Percentiles rank a stretch among this genome's conserved stretches.
These are phyloP conservation scores for Cercospora nicotianae DNA, from an alignment of 2,329 filamentous ascomycete species.

Conservation along the genomic window DNA sequence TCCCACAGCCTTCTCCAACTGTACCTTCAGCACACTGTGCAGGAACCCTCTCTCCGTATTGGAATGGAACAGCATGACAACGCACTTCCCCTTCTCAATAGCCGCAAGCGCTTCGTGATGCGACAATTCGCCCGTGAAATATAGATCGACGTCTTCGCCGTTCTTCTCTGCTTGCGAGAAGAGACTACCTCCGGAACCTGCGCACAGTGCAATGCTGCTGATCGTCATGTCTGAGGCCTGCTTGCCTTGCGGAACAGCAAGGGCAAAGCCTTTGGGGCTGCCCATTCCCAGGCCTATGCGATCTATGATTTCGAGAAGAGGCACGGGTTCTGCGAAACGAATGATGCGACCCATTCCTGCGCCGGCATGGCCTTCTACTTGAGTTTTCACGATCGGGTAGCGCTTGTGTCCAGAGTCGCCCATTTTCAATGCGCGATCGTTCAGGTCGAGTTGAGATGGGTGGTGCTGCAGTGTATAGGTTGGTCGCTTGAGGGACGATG, in stretches of 20 bases:
- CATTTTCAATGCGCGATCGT: conserved; percentile 40
- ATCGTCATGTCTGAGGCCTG: conserved; percentile 59
- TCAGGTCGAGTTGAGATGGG: conserved; percentile 47
- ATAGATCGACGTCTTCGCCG: conserved; percentile 64
- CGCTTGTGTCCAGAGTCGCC: conserved; percentile 52
- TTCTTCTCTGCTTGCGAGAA: conserved; percentile 58
- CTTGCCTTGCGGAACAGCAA: conserved; percentile 63
- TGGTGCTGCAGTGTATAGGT: conserved; percentile 50
- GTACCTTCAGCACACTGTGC: conserved; percentile 65
- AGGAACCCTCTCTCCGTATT: conserved; percentile 90
- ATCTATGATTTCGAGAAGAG: conserved; percentile 59
- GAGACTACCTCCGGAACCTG: conserved; percentile 79
- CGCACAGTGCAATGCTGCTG: conserved; percentile 77
- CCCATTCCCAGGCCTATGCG: conserved; percentile 64
- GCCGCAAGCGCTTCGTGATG: conserved; percentile 90
- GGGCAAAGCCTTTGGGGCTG: conserved; percentile 63
- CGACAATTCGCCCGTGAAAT: conserved; percentile 89
- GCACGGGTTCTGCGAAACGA: conserved; percentile 54
- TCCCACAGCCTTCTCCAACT: conserved; percentile 61
- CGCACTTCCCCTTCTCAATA: conserved; percentile 77
- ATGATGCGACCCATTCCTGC: conserved; percentile 65
- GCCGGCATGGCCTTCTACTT: conserved; percentile 44
- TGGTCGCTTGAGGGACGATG: conserved; percentile 41
- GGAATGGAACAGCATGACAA: conserved; percentile 86
- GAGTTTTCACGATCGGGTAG: conserved; percentile 54